These are phyloP conservation scores for Ceriops zippeliana DNA, from an alignment of 345 rosid genomes.

Conservation along the genomic window DNA sequence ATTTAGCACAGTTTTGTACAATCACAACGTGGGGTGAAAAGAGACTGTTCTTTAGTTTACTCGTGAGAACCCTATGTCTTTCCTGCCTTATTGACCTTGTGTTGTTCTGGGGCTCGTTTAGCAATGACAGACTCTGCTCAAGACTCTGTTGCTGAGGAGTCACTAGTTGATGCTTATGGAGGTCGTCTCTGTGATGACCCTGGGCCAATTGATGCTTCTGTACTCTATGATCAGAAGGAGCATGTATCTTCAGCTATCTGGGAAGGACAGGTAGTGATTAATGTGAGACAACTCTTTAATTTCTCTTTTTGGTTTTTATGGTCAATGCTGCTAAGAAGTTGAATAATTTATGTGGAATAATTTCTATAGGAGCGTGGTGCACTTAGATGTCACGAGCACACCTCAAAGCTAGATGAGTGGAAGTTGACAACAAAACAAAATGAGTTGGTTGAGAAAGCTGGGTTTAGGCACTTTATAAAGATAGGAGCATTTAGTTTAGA, in stretches of 20 bases:
- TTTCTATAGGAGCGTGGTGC: constrained; percentile 77
- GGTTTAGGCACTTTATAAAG: constrained; percentile 73
- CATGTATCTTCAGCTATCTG: constrained; percentile 23
- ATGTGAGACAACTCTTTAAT: neutral
- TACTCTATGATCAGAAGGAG: constrained; percentile 40
- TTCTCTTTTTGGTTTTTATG: neutral
- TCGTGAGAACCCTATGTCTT: too few relatives aligned
- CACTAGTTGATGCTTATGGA: neutral
- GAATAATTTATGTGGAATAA: neutral
- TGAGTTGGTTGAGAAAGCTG: constrained; percentile 79
- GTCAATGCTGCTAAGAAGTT: neutral
- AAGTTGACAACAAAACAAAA: constrained; percentile 60
- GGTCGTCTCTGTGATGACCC: constrained; percentile 10
- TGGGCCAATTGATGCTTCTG: constrained; percentile 38
- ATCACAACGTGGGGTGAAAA: too few relatives aligned
- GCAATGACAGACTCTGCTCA: neutral
- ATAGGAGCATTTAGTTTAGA: constrained; percentile 89
- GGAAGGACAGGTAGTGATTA: constrained; percentile 27
- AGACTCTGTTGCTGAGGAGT: constrained; percentile 2
- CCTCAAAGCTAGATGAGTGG: constrained; percentile 90
- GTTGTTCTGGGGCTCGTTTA: neutral
- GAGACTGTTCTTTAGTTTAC: too few relatives aligned
- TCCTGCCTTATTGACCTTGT: neutral
- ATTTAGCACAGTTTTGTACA: too few relatives aligned
- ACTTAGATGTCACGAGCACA: constrained; percentile 95